phyloP scores from a whole-genome alignment of 345 rosid genomes.

The Linum trigynum region DNA sequence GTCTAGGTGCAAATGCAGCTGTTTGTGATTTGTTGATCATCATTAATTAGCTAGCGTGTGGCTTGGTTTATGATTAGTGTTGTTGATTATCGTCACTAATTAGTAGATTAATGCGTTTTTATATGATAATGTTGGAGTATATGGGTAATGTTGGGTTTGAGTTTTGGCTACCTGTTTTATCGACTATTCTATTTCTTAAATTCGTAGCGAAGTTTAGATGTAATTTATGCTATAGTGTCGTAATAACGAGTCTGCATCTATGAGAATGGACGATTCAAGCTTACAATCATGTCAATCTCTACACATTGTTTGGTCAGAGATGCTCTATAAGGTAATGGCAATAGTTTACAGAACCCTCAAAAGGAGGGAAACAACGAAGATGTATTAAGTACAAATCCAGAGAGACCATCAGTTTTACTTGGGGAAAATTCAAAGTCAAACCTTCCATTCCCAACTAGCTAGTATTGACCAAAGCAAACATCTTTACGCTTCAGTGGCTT shows the following conservation, averaged over 20 bases:
- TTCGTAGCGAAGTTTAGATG: no score
- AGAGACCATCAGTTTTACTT: no score
- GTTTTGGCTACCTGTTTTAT: no score
- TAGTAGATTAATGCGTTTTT: background rate
- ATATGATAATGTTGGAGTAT: background rate
- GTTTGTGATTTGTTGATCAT: conserved; percentile 11
- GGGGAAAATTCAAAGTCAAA: no score
- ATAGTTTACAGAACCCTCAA: background rate
- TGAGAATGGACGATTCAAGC: no score
- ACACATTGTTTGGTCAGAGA: no score
- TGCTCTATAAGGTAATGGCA: no score
- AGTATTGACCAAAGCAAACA: conserved; percentile 7
- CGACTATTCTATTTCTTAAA: no score
- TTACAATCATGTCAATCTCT: no score
- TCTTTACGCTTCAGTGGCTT: background rate
- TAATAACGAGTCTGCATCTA: no score
- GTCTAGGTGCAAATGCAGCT: conserved; percentile 61
- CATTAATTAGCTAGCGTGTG: background rate
- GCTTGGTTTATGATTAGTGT: background rate
- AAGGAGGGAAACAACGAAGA: background rate
- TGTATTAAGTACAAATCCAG: no score
- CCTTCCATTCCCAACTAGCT: background rate
- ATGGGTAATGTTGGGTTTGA: background rate
- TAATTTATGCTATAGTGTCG: no score
- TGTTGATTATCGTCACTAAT: background rate